Evolutionary conservation across 345 rosid species (phyloP), one percentile per base, ranked within the genome.

Genomic region (Pelargonium nanum): DNA sequence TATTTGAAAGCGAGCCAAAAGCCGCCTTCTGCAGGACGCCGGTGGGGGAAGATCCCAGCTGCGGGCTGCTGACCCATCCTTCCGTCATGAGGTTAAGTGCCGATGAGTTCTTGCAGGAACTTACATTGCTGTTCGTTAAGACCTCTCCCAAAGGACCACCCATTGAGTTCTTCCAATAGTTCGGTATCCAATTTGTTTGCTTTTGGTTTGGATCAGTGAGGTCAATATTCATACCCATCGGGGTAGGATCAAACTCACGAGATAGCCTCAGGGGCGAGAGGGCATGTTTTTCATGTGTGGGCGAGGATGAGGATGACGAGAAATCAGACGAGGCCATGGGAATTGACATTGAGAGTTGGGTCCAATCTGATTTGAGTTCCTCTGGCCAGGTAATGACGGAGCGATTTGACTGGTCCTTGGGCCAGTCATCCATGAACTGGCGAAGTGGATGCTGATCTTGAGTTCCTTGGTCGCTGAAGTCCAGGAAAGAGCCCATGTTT

Each of bases 111-210:
- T 77, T 78, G 62, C 78, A 56, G 4, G 77, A 81, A 0, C 57
- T 64, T 1, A 73, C 22, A 60, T 65, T 72, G 71, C 53, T 26
- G 15, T 58, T 62, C 32, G 30, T 81, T 72, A 86, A 32, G 52
- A 83, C 93, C 66, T 86, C 93, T 4, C 84, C 89, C 30, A 86
- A 85, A 10, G 93, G 89, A 19, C 93, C 93, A 9, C 93, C 87
- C 80, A 86, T 58, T 22, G 86, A 76, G n/a, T 68, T 63, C 67
- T 75, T 88, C 88, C 88, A 81, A 4, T 85, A 70, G 62, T 76
- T 63, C 10, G 88, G 84, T 22, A 77, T 72, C 84, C 81, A 77
- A 64, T 70, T 78, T 16, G 79, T 60, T 61, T 75, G 83, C 78
- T 75, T 83, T 19, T 70, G 80, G 68, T 45, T 70, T 10, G 71